A percentile compares a stretch with the other conserved stretches of the same genome.
These are phyloP conservation scores for Cryptococcus floricola DNA, from an alignment of 1,284 basidiomycete genomes.

Conservation along the genomic window DNA sequence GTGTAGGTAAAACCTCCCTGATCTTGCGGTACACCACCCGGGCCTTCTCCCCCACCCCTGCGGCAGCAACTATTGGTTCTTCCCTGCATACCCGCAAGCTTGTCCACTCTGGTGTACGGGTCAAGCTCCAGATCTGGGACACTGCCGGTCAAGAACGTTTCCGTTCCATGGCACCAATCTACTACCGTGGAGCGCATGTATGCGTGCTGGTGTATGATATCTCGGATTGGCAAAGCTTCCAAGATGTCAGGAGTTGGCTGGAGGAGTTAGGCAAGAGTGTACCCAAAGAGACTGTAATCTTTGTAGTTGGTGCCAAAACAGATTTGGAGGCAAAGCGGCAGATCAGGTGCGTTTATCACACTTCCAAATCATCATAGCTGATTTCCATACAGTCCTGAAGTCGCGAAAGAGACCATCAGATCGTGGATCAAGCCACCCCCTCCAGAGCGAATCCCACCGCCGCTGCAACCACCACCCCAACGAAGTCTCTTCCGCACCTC, in stretches of 20 bases:
- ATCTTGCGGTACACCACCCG: conserved; percentile 89
- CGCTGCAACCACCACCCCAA: conserved; percentile 18
- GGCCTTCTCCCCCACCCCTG: conserved; percentile 72
- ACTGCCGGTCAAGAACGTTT: conserved; percentile 98
- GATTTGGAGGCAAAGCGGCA: conserved; percentile 34
- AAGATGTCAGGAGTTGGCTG: conserved; percentile 89
- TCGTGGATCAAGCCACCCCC: conserved; percentile 32
- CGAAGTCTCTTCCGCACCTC: conserved; percentile 32
- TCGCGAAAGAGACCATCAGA: conserved; percentile 33
- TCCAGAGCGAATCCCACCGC: conserved; percentile 7
- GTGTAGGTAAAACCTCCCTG: conserved; percentile 94
- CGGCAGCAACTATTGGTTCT: conserved; percentile 88
- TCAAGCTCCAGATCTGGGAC: conserved; percentile 79
- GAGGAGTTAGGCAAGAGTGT: conserved; percentile 56
- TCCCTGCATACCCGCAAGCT: conserved; percentile 95
- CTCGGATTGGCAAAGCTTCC: conserved; percentile 72
- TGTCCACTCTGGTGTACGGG: conserved; percentile 77
- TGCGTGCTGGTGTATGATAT: conserved; percentile 54
- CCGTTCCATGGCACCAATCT: conserved; percentile 77
- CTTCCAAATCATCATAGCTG: neutral
- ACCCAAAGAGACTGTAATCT: conserved; percentile 45
- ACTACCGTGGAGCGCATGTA: conserved; percentile 55
- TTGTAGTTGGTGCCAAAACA: conserved; percentile 46
- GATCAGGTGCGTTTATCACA: conserved; percentile 30
- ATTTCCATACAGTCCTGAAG: conserved; percentile 21